These are phyloP conservation scores for Suillus decipiens DNA, from an alignment of 768 basidiomycete genomes.

Conservation along the genomic window DNA sequence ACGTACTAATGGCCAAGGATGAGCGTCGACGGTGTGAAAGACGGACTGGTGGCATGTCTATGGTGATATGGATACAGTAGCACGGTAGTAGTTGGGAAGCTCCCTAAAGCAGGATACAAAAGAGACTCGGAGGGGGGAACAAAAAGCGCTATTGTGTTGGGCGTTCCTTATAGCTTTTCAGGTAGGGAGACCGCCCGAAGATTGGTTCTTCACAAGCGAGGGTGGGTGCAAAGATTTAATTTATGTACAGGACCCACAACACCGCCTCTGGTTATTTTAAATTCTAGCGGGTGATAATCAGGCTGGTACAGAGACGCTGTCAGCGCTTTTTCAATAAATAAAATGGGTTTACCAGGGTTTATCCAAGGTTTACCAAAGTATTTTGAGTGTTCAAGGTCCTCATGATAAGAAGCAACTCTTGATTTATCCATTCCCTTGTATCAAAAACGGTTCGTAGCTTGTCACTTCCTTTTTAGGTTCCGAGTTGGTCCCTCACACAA, in stretches of 20 bases:
- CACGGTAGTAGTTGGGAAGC: constrained; percentile 9
- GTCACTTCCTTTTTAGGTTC: constrained; percentile 11
- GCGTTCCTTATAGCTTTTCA: constrained; percentile 25
- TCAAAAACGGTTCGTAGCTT: constrained; percentile 16
- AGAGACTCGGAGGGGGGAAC: constrained; percentile 16
- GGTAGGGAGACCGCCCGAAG: constrained; percentile 3
- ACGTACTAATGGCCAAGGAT: constrained; percentile 37
- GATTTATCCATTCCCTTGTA: constrained; percentile 23
- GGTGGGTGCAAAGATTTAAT: constrained; percentile 1
- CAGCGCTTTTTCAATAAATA: background rate
- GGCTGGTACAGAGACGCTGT: background rate
- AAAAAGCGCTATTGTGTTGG: constrained; percentile 29
- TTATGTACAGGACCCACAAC: constrained; percentile 13
- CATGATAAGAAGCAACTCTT: background rate
- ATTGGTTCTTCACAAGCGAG: constrained; percentile 9
- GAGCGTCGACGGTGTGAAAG: constrained; percentile 43
- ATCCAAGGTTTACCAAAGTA: background rate
- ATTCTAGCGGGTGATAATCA: background rate
- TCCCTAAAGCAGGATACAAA: constrained; percentile 26
- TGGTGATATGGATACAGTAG: constrained; percentile 18
- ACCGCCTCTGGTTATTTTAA: constrained; percentile 9
- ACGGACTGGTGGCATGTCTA: constrained; percentile 39
- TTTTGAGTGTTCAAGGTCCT: constrained; percentile 15
- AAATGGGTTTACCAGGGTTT: too few relatives aligned
- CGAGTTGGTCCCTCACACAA: background rate